These are phyloP conservation scores for Gigaspora rosea DNA, from an alignment of 192 early-diverging fungal genomes.

Conservation along the genomic window DNA sequence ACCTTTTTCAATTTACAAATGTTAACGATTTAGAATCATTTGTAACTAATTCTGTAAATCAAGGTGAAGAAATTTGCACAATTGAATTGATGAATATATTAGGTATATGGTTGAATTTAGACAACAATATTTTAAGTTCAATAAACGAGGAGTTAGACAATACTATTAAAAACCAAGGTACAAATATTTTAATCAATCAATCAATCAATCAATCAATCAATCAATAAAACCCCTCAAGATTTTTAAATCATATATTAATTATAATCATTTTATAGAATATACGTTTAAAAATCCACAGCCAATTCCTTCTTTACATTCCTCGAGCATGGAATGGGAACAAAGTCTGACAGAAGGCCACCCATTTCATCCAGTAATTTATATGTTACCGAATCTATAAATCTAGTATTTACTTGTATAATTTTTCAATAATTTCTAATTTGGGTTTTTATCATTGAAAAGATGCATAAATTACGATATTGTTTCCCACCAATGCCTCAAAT, in stretches of 20 bases:
- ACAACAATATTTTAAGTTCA: constrained; percentile 27
- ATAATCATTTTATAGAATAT: constrained; percentile 29
- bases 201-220: neutral
- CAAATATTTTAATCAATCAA: neutral
- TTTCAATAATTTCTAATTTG: neutral
- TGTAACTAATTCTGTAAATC: neutral
- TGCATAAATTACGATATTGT: constrained; percentile 63
- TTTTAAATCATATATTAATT: too few species aligned
- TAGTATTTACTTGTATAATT: neutral
- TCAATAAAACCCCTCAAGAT: neutral
- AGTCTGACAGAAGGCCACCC: constrained; percentile 65
- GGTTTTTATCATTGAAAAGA: constrained; percentile 30
- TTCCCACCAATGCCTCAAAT: constrained; percentile 55
- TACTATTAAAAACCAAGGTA: constrained; percentile 58
- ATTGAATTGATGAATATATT: constrained; percentile 48
- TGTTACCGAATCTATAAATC: too few species aligned
- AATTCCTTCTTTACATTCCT: constrained; percentile 39
- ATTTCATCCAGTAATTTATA: constrained; percentile 56
- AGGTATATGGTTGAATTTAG: constrained; percentile 46
- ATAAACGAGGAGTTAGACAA: constrained; percentile 49
- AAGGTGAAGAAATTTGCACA: constrained; percentile 31
- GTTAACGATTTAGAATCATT: too few species aligned
- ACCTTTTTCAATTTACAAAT: too few species aligned
- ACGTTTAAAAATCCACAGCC: constrained; percentile 43
- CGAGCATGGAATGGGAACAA: constrained; percentile 67